Conservation (phyloP, 2,329 filamentous ascomycete genomes). For the Plenodomus biglobosus region DNA sequence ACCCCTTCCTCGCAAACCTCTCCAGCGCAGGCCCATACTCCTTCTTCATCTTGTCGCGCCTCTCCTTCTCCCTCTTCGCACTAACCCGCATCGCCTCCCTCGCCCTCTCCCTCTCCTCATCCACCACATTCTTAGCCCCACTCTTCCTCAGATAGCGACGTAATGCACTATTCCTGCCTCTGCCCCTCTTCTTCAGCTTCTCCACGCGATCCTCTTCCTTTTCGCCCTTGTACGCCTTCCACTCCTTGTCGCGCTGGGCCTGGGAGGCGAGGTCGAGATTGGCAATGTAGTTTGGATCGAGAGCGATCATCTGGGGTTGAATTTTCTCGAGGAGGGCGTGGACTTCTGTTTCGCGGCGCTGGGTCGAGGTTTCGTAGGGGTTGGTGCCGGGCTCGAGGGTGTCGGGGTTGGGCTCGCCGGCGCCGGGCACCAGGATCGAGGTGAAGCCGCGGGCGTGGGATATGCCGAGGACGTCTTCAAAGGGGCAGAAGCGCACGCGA, state of each 20-base stretch:
- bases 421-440: conserved; percentile 85
- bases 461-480: conserved; percentile 87
- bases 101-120: conserved; percentile 86
- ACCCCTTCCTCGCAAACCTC: conserved; percentile 74
- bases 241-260: conserved; percentile 73
- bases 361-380: conserved; percentile 90
- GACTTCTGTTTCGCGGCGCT: conserved; percentile 91
- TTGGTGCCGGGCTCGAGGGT: conserved; percentile 76
- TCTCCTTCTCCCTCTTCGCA: conserved; percentile 32
- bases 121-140: conserved; percentile 88
- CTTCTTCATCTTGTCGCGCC: conserved; percentile 57
- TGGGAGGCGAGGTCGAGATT: conserved; percentile 80
- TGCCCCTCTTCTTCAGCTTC: conserved; percentile 71
- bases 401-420: conserved; percentile 97
- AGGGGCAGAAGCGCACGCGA: conserved; percentile 87
- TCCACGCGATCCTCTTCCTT: conserved; percentile 62
- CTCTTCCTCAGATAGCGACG: conserved; percentile 91
- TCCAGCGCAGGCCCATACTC: conserved; percentile 84
- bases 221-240: conserved; percentile 67
- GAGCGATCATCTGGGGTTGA: conserved; percentile 92
- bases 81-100: conserved; percentile 71
- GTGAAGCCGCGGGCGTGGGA: conserved; percentile 84
- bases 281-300: conserved; percentile 90
- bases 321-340: conserved; percentile 90
- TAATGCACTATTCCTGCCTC: conserved; percentile 86